A percentile compares a stretch with the other conserved stretches of the same genome.
phyloP scores from a whole-genome alignment of 176 grass and related monocot species.

The Zea luxurians region DNA sequence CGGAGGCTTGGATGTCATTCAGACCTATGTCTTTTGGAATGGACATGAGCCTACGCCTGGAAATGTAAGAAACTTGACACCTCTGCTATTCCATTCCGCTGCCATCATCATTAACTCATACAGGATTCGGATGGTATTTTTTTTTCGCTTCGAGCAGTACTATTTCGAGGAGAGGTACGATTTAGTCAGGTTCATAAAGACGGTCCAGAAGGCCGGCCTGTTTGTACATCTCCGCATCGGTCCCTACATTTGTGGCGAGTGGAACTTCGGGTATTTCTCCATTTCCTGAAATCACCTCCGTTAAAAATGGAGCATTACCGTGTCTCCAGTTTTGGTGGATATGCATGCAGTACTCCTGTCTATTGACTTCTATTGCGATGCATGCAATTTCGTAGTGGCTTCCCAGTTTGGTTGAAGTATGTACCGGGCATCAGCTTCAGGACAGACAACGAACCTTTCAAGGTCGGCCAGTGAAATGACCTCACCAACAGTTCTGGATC shows the following conservation, averaged over 20 bases:
- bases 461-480: slow-evolving; percentile 58
- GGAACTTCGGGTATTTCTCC: slow-evolving; percentile 86
- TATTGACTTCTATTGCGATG: slow-evolving; percentile 9
- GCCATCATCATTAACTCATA: not conserved
- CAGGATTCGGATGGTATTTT: slow-evolving; percentile 32
- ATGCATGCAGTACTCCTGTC: slow-evolving; percentile 19
- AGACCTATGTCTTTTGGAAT: slow-evolving; percentile 99
- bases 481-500: slow-evolving; percentile 29
- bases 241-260: too few relatives aligned
- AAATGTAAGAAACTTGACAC: slow-evolving; percentile 51
- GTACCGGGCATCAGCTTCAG: slow-evolving; percentile 98
- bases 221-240: too few relatives aligned
- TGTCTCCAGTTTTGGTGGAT: slow-evolving; percentile 14
- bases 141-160: slow-evolving; percentile 53
- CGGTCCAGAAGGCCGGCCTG: too few relatives aligned
- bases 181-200: too few relatives aligned
- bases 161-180: too few relatives aligned
- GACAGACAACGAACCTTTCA: slow-evolving; percentile 96
- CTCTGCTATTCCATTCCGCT: slow-evolving; percentile 6
- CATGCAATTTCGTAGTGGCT: slow-evolving; percentile 55
- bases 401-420: slow-evolving; percentile 99
- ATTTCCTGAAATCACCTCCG: slow-evolving; percentile 13
- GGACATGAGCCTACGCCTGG: slow-evolving; percentile 91
- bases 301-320: not conserved
- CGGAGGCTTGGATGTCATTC: slow-evolving; percentile 93